Evolutionary conservation across 2,329 filamentous ascomycete genomes (phyloP).

Genomic region (Diplocarpon rosae): DNA sequence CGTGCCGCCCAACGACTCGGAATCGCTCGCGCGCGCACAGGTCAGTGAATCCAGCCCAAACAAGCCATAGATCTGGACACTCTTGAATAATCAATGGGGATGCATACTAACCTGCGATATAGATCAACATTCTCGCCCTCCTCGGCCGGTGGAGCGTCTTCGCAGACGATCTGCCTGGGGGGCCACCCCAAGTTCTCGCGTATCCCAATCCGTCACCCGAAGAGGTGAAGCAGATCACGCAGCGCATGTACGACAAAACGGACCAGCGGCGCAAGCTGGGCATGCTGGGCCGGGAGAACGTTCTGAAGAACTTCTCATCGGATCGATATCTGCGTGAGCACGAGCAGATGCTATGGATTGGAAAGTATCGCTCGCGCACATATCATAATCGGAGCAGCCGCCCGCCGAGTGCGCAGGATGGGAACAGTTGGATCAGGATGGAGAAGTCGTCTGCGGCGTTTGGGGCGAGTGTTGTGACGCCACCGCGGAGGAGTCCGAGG

Average conservation of each 20-base stretch:
- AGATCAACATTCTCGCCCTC: constrained; percentile 41
- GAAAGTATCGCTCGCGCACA: constrained; percentile 12
- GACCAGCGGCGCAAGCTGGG: constrained; percentile 44
- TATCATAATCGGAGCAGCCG: neutral
- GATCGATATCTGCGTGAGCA: constrained; percentile 50
- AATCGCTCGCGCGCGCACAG: constrained; percentile 48
- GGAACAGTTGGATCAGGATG: neutral
- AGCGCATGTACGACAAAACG: constrained; percentile 45
- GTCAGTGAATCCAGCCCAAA: constrained; percentile 30
- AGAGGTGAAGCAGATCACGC: constrained; percentile 40
- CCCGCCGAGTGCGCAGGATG: neutral
- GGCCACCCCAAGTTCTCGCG: constrained; percentile 25
- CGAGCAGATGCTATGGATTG: constrained; percentile 48
- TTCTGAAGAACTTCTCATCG: constrained; percentile 47
- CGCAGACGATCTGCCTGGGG: constrained; percentile 30
- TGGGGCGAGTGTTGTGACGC: neutral
- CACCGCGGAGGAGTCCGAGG: neutral
- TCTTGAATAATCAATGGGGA: too few species aligned
- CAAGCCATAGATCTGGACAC: too few species aligned
- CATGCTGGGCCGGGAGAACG: constrained; percentile 46
- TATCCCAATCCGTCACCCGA: constrained; percentile 35
- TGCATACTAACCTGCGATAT: too few species aligned
- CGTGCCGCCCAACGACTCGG: constrained; percentile 52
- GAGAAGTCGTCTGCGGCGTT: neutral
- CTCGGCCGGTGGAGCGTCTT: constrained; percentile 49